Evolutionary conservation across 805 yeast species (phyloP).

Genomic region (Ogataea chonburiensis): DNA sequence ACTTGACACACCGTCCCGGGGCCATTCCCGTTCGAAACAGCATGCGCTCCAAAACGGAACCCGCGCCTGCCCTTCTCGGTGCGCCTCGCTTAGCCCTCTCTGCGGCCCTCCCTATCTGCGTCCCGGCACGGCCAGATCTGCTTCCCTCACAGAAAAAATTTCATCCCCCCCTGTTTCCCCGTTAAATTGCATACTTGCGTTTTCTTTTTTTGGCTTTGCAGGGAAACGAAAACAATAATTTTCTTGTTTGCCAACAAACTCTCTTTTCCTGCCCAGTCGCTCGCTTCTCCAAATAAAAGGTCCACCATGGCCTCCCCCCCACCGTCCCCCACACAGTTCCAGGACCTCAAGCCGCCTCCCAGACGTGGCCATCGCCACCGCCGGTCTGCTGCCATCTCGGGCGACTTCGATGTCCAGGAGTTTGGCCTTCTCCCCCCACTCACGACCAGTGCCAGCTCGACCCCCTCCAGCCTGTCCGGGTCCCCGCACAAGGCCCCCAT

Average conservation of each 20-base stretch:
- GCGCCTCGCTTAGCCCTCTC: no score
- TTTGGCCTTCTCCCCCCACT: slow-evolving; percentile 19
- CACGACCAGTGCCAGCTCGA: slow-evolving; percentile 24
- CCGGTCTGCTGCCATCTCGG: slow-evolving; percentile 85
- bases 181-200: background rate
- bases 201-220: slow-evolving; percentile 4
- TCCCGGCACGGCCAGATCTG: no score
- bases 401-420: slow-evolving; percentile 62
- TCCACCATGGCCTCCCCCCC: slow-evolving; percentile 14
- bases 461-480: slow-evolving; percentile 25
- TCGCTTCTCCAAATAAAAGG: slow-evolving; percentile 7
- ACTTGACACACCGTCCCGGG: background rate
- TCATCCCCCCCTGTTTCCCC: slow-evolving; percentile 3
- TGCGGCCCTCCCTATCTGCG: no score
- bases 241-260: slow-evolving; percentile 1
- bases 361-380: slow-evolving; percentile 72
- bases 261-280: slow-evolving; percentile 2
- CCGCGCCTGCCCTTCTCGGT: background rate
- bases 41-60: background rate
- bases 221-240: slow-evolving; percentile 7
- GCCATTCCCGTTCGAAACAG: background rate
- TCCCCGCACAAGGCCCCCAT: slow-evolving; percentile 18
- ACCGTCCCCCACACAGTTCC: slow-evolving; percentile 9
- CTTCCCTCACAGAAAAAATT: slow-evolving; percentile 2
- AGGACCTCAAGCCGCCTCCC: slow-evolving; percentile 30